Evolutionary conservation across 169 alveolate species (phyloP).

Genomic region (Perkinsus chesapeaki): DNA sequence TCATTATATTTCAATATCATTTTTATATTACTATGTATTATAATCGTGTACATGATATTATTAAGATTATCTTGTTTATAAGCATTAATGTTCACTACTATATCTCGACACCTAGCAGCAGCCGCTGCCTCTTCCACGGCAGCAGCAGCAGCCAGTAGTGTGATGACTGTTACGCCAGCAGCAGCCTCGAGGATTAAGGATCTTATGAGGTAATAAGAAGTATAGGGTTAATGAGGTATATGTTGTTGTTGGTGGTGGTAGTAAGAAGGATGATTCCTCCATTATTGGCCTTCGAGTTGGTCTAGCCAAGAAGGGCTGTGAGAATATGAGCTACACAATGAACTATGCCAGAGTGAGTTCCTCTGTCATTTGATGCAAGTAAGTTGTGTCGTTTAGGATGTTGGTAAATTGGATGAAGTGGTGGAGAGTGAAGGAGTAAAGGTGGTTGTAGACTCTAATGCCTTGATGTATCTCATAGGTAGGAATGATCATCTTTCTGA

Average conservation of each 20-base stretch:
- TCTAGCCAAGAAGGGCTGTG: conserved; percentile 54
- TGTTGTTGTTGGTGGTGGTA: neutral
- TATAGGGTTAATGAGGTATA: too few species aligned
- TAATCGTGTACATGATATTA: neutral
- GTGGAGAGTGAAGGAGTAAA: conserved; percentile 53
- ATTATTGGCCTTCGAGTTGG: conserved; percentile 39
- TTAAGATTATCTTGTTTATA: neutral
- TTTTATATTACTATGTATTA: too few species aligned
- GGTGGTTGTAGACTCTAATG: conserved; percentile 53
- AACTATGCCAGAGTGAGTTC: conserved; percentile 27
- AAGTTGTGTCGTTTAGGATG: conserved; percentile 1
- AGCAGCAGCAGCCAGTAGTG: neutral
- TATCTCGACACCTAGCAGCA: neutral
- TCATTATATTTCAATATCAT: too few species aligned
- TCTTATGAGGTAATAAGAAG: neutral
- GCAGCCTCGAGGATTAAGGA: neutral
- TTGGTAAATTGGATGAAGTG: conserved; percentile 52
- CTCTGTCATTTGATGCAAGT: neutral
- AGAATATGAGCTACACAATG: conserved; percentile 53
- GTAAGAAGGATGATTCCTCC: neutral
- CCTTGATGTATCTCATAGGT: conserved; percentile 56
- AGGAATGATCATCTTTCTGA: neutral
- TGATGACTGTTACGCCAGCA: neutral
- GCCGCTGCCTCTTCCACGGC: neutral
- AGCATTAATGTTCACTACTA: neutral